Percentiles rank a stretch among this genome's conserved stretches.
phyloP scores from a whole-genome alignment of 495 filamentous ascomycete genomes.

The Aspergillus steynii region DNA sequence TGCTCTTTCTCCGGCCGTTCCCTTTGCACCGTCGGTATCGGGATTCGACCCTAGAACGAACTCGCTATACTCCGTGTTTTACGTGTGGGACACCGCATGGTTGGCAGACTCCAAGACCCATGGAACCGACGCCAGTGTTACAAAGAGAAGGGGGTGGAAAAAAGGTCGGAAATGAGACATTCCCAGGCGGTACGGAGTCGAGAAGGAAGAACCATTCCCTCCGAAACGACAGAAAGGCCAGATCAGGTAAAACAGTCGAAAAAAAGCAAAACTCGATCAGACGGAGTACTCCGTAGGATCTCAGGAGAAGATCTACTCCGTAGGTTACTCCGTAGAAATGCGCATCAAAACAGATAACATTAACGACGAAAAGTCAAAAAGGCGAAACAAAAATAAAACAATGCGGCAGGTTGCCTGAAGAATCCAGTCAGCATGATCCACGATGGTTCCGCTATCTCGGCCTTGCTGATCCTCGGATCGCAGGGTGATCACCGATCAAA shows the following conservation, averaged over 20 bases:
- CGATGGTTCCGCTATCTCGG: slow-evolving; percentile 14
- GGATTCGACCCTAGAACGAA: neutral
- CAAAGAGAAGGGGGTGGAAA: neutral
- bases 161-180: neutral
- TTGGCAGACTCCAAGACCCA: neutral
- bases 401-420: neutral
- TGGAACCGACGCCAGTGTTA: neutral
- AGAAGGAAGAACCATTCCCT: neutral
- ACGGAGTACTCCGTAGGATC: too few relatives aligned
- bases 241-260: neutral
- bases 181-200: neutral
- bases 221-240: neutral
- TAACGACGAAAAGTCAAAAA: too few relatives aligned
- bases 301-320: too few relatives aligned
- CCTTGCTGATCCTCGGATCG: slow-evolving; percentile 20
- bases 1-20: too few relatives aligned
- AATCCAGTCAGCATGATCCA: slow-evolving; percentile 12
- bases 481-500: slow-evolving; percentile 17
- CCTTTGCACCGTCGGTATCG: neutral
- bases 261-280: neutral
- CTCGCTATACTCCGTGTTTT: neutral
- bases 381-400: neutral
- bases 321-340: too few relatives aligned
- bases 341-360: too few relatives aligned
- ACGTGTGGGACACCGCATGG: neutral